A percentile compares a stretch with the other conserved stretches of the same genome.
Conservation (phyloP, 768 basidiomycete species). For the Suillus sp. region DNA sequence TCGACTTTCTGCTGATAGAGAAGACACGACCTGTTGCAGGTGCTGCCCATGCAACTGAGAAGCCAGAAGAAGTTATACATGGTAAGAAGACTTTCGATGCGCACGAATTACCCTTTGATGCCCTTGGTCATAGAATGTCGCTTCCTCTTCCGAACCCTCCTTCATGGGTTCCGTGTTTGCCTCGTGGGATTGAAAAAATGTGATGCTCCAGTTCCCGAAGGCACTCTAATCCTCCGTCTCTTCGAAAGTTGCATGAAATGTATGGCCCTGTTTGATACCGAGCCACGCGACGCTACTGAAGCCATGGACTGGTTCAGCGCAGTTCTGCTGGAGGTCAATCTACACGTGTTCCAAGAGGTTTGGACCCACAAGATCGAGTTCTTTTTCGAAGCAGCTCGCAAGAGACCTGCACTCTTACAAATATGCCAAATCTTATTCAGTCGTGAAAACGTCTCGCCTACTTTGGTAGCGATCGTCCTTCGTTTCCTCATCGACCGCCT, state of each 20-base stretch:
- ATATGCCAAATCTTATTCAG: conserved; percentile 83
- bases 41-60: conserved; percentile 77
- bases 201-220: conserved; percentile 79
- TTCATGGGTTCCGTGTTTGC: conserved; percentile 85
- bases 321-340: conserved; percentile 78
- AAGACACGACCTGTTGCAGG: conserved; percentile 81
- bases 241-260: conserved; percentile 85
- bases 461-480: conserved; percentile 87
- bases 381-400: conserved; percentile 80
- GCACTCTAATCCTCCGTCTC: conserved; percentile 81
- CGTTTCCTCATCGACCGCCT: conserved; percentile 83
- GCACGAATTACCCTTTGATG: conserved; percentile 1
- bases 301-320: conserved; percentile 80
- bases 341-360: conserved; percentile 93
- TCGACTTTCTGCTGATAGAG: conserved; percentile 75
- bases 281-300: conserved; percentile 71
- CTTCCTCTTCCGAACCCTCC: conserved; percentile 81
- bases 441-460: conserved; percentile 75
- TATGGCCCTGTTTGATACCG: conserved; percentile 80
- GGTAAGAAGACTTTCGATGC: conserved; percentile 48
- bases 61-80: conserved; percentile 77
- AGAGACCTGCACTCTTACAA: conserved; percentile 77
- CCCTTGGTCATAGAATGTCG: conserved; percentile 65
- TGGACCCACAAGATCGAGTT: conserved; percentile 93
- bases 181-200: conserved; percentile 77